Evolutionary conservation across 1,284 basidiomycete species (phyloP), one percentile per base, ranked within the genome.

Genomic region (Lentinus polychrous): DNA sequence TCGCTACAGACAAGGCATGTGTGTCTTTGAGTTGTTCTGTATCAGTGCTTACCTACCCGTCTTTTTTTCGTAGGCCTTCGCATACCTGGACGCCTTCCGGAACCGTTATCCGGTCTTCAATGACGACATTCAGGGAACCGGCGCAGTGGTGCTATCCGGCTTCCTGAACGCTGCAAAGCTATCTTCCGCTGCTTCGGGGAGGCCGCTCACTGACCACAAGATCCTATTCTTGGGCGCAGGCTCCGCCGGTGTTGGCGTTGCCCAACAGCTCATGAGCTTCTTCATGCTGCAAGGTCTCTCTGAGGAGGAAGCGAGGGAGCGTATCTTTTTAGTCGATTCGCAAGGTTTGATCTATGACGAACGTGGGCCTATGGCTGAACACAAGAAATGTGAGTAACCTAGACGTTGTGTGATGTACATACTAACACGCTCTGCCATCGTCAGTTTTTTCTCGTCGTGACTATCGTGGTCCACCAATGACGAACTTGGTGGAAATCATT

Each of bases 191-290:
- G 86, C 86, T 3, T 86, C 86, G 18, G 84, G 84, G 2, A 70
- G 70, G 22, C 76, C 84, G 12, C 69, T 93, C 23, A 72, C 72
- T 45, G 82, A 86, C 45, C 94, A 96, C 63, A 81, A 83, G 50
- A 91, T 96, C 57, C 80, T 96, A 39, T 95, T 96, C 78, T 84
- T 92, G 43, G 92, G 92, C 18, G 88, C 92, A 2, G 92, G 91
- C 12, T 90, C 86, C 12, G 89, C 89, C 3, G 91, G 90, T 50
- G 86, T 94, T 39, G 92, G 94, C 52, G 93, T 96, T 40, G 92
- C 86, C 47, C 83, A 81, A 70, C 91, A 94, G 63, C 76, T 95
- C 56, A 81, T 84, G 74, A 90, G 86, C 66, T 94, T 92, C 76
- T 94, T 94, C 74, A 87, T 77, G 43, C 71, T 91, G 53, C 73